Evolutionary conservation across 2,329 filamentous ascomycete genomes (phyloP), one percentile per base, ranked within the genome.

Genomic region (Claviceps sorghi): DNA sequence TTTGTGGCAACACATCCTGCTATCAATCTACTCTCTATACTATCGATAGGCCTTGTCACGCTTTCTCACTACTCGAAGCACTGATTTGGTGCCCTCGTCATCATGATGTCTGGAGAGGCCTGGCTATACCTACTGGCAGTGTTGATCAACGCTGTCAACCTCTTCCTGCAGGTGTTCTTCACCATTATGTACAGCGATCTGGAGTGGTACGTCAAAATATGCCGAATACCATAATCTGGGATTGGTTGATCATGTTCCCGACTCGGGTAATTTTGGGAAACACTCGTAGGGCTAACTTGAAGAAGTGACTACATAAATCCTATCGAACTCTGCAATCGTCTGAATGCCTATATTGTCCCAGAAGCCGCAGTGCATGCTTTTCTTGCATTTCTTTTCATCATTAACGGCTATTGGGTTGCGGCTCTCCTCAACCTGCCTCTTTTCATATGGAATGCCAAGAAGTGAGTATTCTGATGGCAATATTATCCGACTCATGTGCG

Each of bases 151-250:
- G 93, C 93, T 76, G 90, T 98, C 82, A 98, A 98, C 78, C 81
- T 98, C 66, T 98, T 98, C 73, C 80, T 98, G 54, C 94, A 98
- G 76, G 93, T 98, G 64, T 98, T 98, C 80, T 98, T 98, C 77
- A 98, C 93, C 54, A 98, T 98, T 68, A 98, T 98, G 94, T 98
- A 97, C 76, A 95, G 88, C 72, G 93, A 98, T 79, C 74, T 98
- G 65, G 93, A 98, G 85, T 98, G 93, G 90, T 95, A 76, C 65
- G 87, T 77, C 32, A 15, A 19, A 21, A 40, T 30, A 36, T n/a
- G 30, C 19, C 26, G 8, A 29, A 36, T 42, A 29, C 32, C 17
- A 41, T 43, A 17, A 48, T 10, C 2, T 11, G 15, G 30, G 42
- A 21, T 19, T 19, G 10, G 32, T 49, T 5, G 26, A n/a, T 19